phyloP scores from a whole-genome alignment of 495 filamentous ascomycete species.

The Entonaema liquescens region DNA sequence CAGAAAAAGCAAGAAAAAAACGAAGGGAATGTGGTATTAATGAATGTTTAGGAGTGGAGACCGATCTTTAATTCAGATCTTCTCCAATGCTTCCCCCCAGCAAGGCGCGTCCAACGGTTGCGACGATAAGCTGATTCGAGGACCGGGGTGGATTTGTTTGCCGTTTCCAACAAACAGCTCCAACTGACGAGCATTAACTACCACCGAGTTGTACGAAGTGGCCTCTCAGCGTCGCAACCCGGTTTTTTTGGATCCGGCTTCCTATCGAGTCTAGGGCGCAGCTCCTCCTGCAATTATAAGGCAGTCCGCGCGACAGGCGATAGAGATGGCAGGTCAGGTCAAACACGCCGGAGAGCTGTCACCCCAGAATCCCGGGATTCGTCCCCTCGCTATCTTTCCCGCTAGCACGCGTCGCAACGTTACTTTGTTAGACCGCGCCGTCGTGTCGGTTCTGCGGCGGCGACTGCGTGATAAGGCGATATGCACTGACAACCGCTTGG shows the following conservation, averaged over 20 bases:
- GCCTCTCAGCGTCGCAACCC: slow-evolving; percentile 10
- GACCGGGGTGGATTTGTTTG: slow-evolving; percentile 22
- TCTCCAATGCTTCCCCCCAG: background rate
- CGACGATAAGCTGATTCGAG: slow-evolving; percentile 27
- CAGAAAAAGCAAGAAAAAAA: slow-evolving; percentile 13
- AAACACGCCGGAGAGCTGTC: background rate
- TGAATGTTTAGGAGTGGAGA: slow-evolving; percentile 17
- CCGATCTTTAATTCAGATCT: slow-evolving; percentile 25
- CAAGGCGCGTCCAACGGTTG: slow-evolving; percentile 21
- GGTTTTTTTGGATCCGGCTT: slow-evolving; percentile 3
- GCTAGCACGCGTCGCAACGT: slow-evolving; percentile 39
- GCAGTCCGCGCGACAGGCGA: background rate
- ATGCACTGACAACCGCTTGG: slow-evolving; percentile 33
- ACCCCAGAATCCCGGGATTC: slow-evolving; percentile 18
- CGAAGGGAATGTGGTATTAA: slow-evolving; percentile 12
- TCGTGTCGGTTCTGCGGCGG: slow-evolving; percentile 14
- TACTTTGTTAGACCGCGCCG: slow-evolving; percentile 34
- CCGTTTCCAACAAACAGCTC: slow-evolving; percentile 32
- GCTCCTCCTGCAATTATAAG: slow-evolving; percentile 23
- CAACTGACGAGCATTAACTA: slow-evolving; percentile 9
- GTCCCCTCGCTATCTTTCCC: slow-evolving; percentile 21
- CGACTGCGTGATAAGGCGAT: slow-evolving; percentile 27
- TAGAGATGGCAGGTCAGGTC: background rate
- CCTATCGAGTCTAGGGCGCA: slow-evolving; percentile 33
- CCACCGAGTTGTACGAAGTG: slow-evolving; percentile 6